Evolutionary conservation across 2,329 filamentous ascomycete genomes (phyloP).

Genomic region (Sclerotinia glacialis): DNA sequence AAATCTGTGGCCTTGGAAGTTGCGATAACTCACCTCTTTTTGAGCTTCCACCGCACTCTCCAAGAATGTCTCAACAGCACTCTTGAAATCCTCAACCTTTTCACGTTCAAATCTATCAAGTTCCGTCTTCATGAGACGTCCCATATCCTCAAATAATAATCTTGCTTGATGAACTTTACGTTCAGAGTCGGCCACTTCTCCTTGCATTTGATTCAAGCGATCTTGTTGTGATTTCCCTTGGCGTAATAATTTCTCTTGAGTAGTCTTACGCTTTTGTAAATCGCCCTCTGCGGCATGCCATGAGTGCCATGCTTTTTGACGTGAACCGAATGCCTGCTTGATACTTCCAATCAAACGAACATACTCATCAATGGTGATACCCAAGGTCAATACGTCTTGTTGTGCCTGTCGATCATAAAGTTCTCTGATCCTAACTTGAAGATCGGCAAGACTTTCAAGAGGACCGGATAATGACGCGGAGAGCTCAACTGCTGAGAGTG

Average conservation of each 20-base stretch:
- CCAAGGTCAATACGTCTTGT: constrained; percentile 92
- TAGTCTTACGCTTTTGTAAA: constrained; percentile 80
- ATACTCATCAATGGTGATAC: constrained; percentile 97
- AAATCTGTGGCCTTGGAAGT: background rate
- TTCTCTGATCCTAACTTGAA: constrained; percentile 90
- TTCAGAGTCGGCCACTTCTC: constrained; percentile 93
- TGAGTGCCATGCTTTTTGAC: constrained; percentile 91
- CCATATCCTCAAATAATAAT: constrained; percentile 95
- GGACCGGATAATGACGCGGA: constrained; percentile 85
- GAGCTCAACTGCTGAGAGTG: constrained; percentile 86
- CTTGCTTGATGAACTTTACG: constrained; percentile 86
- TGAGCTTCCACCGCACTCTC: constrained; percentile 97
- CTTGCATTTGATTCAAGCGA: constrained; percentile 84
- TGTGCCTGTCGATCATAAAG: constrained; percentile 96
- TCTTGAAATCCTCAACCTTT: constrained; percentile 99
- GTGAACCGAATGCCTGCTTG: constrained; percentile 86
- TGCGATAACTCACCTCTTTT: constrained; percentile 72
- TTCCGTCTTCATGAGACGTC: constrained; percentile 83
- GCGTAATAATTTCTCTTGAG: constrained; percentile 90
- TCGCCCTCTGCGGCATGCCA: constrained; percentile 93
- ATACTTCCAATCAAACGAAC: constrained; percentile 93
- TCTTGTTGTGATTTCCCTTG: constrained; percentile 97
- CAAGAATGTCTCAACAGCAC: constrained; percentile 92
- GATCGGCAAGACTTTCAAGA: constrained; percentile 84
- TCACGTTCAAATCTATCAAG: constrained; percentile 92